Conservation (phyloP, 2,329 filamentous ascomycete species). For the Botryosphaeria dothidea region DNA sequence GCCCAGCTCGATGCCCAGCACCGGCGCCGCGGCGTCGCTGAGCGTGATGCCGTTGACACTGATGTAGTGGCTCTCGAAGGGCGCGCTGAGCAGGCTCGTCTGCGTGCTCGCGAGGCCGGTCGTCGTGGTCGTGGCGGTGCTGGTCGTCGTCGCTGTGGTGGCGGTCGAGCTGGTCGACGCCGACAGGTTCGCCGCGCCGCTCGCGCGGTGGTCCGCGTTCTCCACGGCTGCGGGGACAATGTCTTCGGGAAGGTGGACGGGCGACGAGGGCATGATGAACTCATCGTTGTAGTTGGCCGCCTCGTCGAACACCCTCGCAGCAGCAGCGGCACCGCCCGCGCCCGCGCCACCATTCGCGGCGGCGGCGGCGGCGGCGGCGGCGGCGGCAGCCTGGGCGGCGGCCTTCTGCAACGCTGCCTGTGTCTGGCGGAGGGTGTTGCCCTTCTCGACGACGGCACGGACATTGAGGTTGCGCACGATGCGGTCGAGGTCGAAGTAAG, state of each 20-base stretch:
- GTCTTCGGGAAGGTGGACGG: not conserved
- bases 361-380: constrained; percentile 34
- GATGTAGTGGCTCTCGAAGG: constrained; percentile 16
- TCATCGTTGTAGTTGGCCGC: constrained; percentile 20
- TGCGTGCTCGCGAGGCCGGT: not conserved
- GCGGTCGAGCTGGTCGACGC: not conserved
- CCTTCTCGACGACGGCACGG: constrained; percentile 6
- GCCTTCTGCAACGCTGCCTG: constrained; percentile 22
- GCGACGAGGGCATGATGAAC: constrained; percentile 18
- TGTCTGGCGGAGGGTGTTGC: constrained; percentile 16
- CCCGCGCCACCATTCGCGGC: constrained; percentile 29
- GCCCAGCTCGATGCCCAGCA: constrained; percentile 36
- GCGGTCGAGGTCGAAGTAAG: constrained; percentile 8
- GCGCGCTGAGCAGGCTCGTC: not conserved
- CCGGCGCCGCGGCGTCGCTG: constrained; percentile 34
- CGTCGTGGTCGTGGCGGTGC: not conserved
- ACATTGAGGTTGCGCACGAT: constrained; percentile 16
- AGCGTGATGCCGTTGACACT: constrained; percentile 33
- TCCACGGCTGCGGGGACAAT: not conserved
- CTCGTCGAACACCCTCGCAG: not conserved
- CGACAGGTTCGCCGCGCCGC: not conserved
- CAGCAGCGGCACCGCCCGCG: constrained; percentile 22
- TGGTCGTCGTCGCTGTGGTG: not conserved
- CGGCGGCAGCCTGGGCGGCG: constrained; percentile 25
- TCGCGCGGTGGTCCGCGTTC: not conserved